These are phyloP conservation scores for Thielaviopsis cerberus DNA, from an alignment of 2,329 filamentous ascomycete species.

Conservation along the genomic window DNA sequence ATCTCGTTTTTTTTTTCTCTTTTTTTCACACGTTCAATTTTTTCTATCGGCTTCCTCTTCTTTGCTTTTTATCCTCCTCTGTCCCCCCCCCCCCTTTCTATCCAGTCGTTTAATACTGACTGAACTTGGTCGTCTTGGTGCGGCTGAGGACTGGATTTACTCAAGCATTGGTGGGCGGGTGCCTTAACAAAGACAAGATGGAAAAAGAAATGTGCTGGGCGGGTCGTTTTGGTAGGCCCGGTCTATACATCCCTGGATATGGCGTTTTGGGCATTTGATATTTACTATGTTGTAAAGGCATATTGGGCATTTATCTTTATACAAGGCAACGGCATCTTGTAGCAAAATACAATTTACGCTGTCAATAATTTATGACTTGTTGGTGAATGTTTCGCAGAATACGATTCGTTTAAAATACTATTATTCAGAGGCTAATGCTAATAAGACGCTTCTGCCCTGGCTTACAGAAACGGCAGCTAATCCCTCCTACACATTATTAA, in stretches of 20 bases:
- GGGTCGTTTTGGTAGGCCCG: neutral
- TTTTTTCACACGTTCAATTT: neutral
- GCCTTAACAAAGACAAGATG: neutral
- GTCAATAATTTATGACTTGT: neutral
- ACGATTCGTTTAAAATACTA: neutral
- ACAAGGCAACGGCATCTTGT: constrained; percentile 10
- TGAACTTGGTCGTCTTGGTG: neutral
- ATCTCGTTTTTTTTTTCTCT: neutral
- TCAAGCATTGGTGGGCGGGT: neutral
- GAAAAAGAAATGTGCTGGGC: neutral
- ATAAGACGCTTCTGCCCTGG: neutral
- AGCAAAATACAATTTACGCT: constrained; percentile 7
- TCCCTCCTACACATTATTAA: neutral
- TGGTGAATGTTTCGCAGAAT: neutral
- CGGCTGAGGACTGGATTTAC: neutral
- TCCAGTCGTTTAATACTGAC: too few species aligned
- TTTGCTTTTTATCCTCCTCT: neutral
- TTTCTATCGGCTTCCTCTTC: neutral
- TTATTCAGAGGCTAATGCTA: neutral
- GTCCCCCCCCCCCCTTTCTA: too few species aligned
- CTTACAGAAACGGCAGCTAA: neutral
- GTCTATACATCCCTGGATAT: constrained; percentile 1
- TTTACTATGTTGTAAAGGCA: constrained; percentile 11
- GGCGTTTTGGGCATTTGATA: constrained; percentile 12
- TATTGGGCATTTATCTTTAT: constrained; percentile 9